Evolutionary conservation across 305 asterid species (phyloP).

Genomic region (Caryopteris hybrid): DNA sequence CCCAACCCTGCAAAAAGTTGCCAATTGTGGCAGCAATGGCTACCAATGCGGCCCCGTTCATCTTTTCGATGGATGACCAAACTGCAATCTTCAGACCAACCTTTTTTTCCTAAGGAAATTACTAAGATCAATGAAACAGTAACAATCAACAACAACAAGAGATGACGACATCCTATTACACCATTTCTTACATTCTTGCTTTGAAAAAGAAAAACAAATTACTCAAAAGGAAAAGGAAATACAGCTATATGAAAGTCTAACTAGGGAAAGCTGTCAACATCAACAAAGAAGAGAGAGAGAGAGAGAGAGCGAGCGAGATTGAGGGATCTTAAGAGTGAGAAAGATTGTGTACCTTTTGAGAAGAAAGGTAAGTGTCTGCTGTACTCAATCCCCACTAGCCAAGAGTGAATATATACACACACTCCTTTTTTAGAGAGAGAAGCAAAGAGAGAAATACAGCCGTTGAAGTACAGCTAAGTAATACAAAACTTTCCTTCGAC

Average conservation of each 20-base stretch:
- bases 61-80: constrained; percentile 26
- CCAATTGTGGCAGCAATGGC: constrained; percentile 75
- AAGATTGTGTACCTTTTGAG: constrained; percentile 8
- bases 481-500: constrained; percentile 8
- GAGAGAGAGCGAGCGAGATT: neutral
- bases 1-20: constrained; percentile 85
- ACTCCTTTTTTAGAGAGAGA: constrained; percentile 13
- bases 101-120: too few species aligned
- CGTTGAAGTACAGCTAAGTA: constrained; percentile 23
- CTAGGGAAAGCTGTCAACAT: too few species aligned
- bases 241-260: too few species aligned
- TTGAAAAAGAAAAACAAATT: too few species aligned
- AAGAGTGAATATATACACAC: neutral
- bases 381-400: neutral
- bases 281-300: too few species aligned
- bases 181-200: too few species aligned
- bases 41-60: constrained; percentile 71
- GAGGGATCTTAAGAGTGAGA: neutral
- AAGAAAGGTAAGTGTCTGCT: constrained; percentile 4
- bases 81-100: constrained; percentile 10
- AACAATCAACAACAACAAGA: neutral
- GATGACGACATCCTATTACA: constrained; percentile 15
- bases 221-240: too few species aligned
- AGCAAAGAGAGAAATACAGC: constrained; percentile 8
- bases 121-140: neutral